Evolutionary conservation across 2,329 filamentous ascomycete species (phyloP).

Genomic region (Lanzia echinophila): DNA sequence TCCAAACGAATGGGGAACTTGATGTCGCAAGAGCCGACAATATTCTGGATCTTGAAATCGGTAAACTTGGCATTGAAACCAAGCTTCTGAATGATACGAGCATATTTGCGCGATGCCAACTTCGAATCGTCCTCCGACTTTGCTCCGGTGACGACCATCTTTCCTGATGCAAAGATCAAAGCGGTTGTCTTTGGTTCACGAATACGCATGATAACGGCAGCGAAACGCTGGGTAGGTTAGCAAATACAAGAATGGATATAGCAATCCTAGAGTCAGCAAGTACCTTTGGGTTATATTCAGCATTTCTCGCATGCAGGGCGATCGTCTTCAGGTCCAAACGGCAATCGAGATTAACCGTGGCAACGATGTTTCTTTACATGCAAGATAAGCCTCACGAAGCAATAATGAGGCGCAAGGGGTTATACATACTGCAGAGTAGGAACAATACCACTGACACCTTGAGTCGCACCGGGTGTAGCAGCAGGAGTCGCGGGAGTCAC

Average conservation of each 20-base stretch:
- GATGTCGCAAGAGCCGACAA: slow-evolving; percentile 97
- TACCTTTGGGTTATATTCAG: slow-evolving; percentile 98
- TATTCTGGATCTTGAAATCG: slow-evolving; percentile 99
- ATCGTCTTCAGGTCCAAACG: slow-evolving; percentile 98
- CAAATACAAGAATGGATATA: slow-evolving; percentile 35
- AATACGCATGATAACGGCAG: slow-evolving; percentile 98
- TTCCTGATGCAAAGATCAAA: slow-evolving; percentile 94
- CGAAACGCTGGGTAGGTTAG: slow-evolving; percentile 70
- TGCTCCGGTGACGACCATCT: slow-evolving; percentile 98
- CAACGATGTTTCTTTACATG: slow-evolving; percentile 86
- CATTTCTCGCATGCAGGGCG: slow-evolving; percentile 93
- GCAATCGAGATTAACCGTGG: slow-evolving; percentile 96
- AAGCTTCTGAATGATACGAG: slow-evolving; percentile 98
- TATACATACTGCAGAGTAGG: slow-evolving; percentile 95
- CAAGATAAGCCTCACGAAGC: slow-evolving; percentile 45
- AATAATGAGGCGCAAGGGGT: slow-evolving; percentile 32
- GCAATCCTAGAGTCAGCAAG: slow-evolving; percentile 39
- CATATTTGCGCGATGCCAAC: slow-evolving; percentile 93
- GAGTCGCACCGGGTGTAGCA: slow-evolving; percentile 76
- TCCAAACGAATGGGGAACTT: slow-evolving; percentile 98
- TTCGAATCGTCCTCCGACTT: slow-evolving; percentile 98
- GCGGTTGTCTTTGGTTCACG: slow-evolving; percentile 98
- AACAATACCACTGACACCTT: slow-evolving; percentile 81
- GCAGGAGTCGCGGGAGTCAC: slow-evolving; percentile 86
- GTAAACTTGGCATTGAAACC: slow-evolving; percentile 99